Evolutionary conservation across 2,329 filamentous ascomycete genomes (phyloP).

Genomic region (Bipolaris zeicola): DNA sequence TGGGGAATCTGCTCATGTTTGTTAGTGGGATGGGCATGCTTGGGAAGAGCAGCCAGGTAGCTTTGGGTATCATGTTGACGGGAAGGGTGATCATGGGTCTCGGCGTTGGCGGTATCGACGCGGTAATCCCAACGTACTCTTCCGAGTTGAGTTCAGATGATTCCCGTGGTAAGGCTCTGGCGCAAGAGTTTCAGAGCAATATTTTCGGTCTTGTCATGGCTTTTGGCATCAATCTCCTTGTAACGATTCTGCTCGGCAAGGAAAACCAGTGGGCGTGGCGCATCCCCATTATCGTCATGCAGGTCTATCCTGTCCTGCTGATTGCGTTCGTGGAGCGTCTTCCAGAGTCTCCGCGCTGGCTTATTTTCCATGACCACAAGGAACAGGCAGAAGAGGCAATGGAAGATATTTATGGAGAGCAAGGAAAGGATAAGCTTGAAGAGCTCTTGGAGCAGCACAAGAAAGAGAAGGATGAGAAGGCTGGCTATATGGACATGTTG

Average conservation of each 20-base stretch:
- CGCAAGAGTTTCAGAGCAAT: constrained; percentile 69
- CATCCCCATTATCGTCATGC: constrained; percentile 65
- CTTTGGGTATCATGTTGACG: constrained; percentile 57
- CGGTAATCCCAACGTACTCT: constrained; percentile 65
- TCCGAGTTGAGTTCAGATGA: constrained; percentile 63
- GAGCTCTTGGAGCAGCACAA: constrained; percentile 59
- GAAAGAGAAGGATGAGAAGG: constrained; percentile 54
- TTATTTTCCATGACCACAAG: constrained; percentile 57
- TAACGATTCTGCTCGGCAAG: constrained; percentile 62
- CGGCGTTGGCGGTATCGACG: constrained; percentile 65
- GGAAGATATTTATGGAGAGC: constrained; percentile 57
- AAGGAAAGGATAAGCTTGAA: constrained; percentile 56
- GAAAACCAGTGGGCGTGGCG: constrained; percentile 66
- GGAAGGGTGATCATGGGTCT: constrained; percentile 61
- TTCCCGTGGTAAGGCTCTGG: constrained; percentile 62
- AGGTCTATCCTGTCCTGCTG: constrained; percentile 61
- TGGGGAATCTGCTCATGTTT: constrained; percentile 67
- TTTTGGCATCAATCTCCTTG: constrained; percentile 63
- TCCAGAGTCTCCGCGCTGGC: constrained; percentile 65
- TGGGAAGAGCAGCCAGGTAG: constrained; percentile 32
- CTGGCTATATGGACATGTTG: constrained; percentile 64
- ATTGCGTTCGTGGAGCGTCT: constrained; percentile 59
- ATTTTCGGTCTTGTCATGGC: constrained; percentile 67
- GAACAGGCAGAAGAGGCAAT: constrained; percentile 60
- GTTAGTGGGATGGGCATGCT: constrained; percentile 57